Base-by-base conservation (phyloP, 2,329 filamentous ascomycete species). In the Eutypa lata region DNA sequence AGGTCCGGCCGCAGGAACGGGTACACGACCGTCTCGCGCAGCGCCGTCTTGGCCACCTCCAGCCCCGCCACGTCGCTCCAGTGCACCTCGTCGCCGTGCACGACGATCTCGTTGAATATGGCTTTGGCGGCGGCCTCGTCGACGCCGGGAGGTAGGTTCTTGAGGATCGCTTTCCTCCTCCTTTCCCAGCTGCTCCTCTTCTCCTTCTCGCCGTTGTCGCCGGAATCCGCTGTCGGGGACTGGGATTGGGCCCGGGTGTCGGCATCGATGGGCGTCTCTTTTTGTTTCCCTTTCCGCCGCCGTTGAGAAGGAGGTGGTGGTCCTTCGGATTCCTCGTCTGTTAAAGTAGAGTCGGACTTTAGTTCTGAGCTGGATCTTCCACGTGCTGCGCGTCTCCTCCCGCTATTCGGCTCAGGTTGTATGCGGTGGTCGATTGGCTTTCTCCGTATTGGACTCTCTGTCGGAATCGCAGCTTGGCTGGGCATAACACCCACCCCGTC, bases 11-110 rank as follows among this genome's bases (percentile, higher is more conserved):
- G 88, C 11, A 99, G 76, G 68, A 99, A 97, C 0, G 94, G 94
- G 64, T 99, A 99, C 2, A 99, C 93, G 1, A 99, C 94, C 1
- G 91, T 91, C 71, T 99, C 94, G 65, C 96, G 93, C 48, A 99
- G 75, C 0, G 94, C 92, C 51, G 86, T 90, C 68, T 99, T 99
- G 33, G 94, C 94, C 50, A 89, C 81, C 48, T 96, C 90, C 3
- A 99, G 76, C 1, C 94, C 94, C 1, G 94, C 92, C 52, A 99
- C 89, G 66, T 99, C 94, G 47, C 84, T 82, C 94, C 94, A 99
- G 63, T 89, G 90, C 2, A 99, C 94, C 66, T 96, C 89, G 62
- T 99, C 94, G 7, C 94, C 94, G 57, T 93, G 85, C 14, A 97
- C 87, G 2, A 99, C 89, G 54, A 99, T 95, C 60, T 99, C 94